Evolutionary conservation across 2,329 filamentous ascomycete species (phyloP).

Genomic region (Xylariales sp.): DNA sequence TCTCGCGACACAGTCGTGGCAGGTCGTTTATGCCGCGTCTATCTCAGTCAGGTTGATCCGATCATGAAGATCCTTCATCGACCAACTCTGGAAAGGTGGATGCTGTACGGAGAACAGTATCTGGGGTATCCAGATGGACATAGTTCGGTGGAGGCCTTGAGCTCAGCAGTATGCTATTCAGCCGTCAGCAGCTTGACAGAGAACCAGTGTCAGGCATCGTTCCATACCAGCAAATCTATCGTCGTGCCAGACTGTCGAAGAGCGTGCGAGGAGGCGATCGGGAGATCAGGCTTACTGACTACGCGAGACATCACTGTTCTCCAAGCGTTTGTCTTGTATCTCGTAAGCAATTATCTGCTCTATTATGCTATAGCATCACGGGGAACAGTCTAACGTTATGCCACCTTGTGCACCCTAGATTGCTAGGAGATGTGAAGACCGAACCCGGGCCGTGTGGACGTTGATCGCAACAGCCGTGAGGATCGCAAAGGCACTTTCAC

Average conservation of each 20-base stretch:
- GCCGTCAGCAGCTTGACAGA: constrained; percentile 22
- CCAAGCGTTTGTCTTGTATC: constrained; percentile 26
- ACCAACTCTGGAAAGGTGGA: constrained; percentile 15
- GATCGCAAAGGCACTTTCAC: constrained; percentile 20
- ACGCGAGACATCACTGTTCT: constrained; percentile 23
- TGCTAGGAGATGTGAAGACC: constrained; percentile 20
- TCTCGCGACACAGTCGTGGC: background rate
- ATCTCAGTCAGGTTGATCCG: constrained; percentile 19
- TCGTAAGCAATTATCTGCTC: no score
- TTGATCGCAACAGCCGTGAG: constrained; percentile 24
- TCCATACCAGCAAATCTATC: constrained; percentile 11
- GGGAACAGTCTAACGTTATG: no score
- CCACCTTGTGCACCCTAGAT: no score
- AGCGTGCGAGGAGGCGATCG: constrained; percentile 18
- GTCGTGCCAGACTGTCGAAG: constrained; percentile 12
- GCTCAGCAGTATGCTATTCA: constrained; percentile 19
- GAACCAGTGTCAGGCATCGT: constrained; percentile 15
- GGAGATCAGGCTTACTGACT: constrained; percentile 17
- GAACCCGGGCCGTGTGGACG: constrained; percentile 23
- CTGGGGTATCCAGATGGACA: constrained; percentile 18
- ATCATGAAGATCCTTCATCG: constrained; percentile 21
- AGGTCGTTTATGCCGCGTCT: constrained; percentile 15
- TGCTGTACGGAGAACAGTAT: constrained; percentile 18
- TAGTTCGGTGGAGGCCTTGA: constrained; percentile 12
- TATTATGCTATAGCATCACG: no score